A percentile compares a stretch with the other conserved stretches of the same genome.
Evolutionary conservation across 2,329 filamentous ascomycete genomes (phyloP).

Genomic region (Alternaria gaisen): DNA sequence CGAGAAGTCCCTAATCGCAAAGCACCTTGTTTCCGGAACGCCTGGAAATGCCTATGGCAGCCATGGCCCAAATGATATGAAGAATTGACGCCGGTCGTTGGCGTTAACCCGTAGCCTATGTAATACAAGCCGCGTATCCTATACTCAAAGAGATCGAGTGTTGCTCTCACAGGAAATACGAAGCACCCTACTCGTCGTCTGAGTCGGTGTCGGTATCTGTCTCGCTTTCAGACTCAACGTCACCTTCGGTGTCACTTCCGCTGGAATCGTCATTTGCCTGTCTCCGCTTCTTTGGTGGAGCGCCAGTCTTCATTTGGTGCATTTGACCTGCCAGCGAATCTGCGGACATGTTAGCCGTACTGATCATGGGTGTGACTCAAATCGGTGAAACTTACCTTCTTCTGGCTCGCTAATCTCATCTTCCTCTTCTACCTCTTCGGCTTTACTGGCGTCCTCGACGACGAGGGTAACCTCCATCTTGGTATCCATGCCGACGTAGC

Average conservation of each 20-base stretch:
- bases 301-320: constrained; percentile 81
- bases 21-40: constrained; percentile 25
- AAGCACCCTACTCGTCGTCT: constrained; percentile 48
- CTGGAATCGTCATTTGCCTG: constrained; percentile 69
- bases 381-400: constrained; percentile 74
- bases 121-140: neutral
- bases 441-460: constrained; percentile 89
- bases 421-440: constrained; percentile 79
- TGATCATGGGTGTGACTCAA: neutral
- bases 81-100: constrained; percentile 1
- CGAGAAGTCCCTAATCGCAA: constrained; percentile 12
- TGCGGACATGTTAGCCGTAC: constrained; percentile 53
- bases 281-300: constrained; percentile 65
- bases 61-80: constrained; percentile 7
- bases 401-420: constrained; percentile 98
- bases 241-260: constrained; percentile 71
- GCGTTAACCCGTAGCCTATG: neutral
- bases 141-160: neutral
- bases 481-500: constrained; percentile 92
- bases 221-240: constrained; percentile 63
- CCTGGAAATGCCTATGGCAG: constrained; percentile 37
- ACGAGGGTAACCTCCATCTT: constrained; percentile 89
- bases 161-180: neutral
- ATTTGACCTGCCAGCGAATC: constrained; percentile 92
- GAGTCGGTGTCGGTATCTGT: constrained; percentile 55